Evolutionary conservation across 108 stramenopile species (phyloP).

Genomic region (Mediolabrus comicus): DNA sequence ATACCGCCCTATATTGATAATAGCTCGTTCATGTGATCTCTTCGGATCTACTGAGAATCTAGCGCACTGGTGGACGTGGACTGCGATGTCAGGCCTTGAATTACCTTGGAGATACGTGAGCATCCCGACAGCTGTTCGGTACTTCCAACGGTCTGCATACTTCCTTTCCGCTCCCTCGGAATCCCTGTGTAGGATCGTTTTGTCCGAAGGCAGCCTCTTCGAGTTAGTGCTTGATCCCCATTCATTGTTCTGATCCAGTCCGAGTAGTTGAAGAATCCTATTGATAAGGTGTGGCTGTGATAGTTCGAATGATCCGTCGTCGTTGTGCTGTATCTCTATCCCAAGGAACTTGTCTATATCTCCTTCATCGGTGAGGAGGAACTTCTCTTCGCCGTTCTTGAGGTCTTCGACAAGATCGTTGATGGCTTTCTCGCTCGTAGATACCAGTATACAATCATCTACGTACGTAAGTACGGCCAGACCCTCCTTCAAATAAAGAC

Average conservation of each 20-base stretch:
- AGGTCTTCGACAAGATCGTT: constrained; percentile 27
- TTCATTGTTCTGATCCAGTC: not conserved
- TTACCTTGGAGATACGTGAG: constrained; percentile 23
- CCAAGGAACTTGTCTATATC: constrained; percentile 53
- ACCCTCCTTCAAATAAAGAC: not conserved
- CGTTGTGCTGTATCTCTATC: constrained; percentile 26
- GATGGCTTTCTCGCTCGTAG: constrained; percentile 17
- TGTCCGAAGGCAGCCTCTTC: not conserved
- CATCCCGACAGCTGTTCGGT: constrained; percentile 40
- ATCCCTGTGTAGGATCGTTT: not conserved
- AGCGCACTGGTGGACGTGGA: constrained; percentile 42
- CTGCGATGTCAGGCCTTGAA: constrained; percentile 34
- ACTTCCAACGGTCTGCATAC: constrained; percentile 21
- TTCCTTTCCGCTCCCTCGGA: too few relatives aligned
- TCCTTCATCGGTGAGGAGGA: constrained; percentile 44
- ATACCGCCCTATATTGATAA: constrained; percentile 46
- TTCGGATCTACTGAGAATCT: constrained; percentile 42
- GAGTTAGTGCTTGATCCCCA: too few relatives aligned
- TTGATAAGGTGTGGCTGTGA: constrained; percentile 49
- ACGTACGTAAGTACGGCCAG: constrained; percentile 21
- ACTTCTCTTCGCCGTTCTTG: constrained; percentile 10
- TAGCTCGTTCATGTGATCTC: constrained; percentile 37
- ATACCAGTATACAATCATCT: constrained; percentile 47
- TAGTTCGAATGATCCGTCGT: constrained; percentile 37
- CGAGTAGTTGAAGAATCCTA: constrained; percentile 16